A percentile compares a stretch with the other conserved stretches of the same genome.
Evolutionary conservation across 805 yeast species (phyloP).

Genomic region (Metschnikowia lochheadii): DNA sequence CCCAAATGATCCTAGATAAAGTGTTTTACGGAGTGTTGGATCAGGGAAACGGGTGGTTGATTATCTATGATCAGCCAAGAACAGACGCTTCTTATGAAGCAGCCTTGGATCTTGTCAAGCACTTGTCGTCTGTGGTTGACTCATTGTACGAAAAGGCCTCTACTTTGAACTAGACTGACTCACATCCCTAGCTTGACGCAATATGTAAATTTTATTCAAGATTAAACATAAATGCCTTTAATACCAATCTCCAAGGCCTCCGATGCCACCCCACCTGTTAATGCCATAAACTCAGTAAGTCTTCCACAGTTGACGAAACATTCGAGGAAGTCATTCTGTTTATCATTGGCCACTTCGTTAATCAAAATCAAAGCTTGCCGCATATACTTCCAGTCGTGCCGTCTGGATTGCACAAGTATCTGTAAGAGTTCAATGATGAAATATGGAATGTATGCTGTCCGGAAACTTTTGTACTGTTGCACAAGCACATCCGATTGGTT

Average conservation of each 20-base stretch:
- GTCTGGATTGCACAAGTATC: constrained; percentile 38
- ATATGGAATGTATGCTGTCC: constrained; percentile 70
- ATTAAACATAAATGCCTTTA: constrained; percentile 36
- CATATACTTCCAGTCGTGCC: constrained; percentile 42
- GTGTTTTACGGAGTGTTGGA: constrained; percentile 95
- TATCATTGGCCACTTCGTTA: constrained; percentile 63
- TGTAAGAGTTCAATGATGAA: constrained; percentile 64
- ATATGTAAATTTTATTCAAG: neutral
- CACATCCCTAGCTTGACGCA: neutral
- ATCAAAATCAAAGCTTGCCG: constrained; percentile 57
- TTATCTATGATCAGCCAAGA: constrained; percentile 83
- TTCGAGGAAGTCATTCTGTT: constrained; percentile 50
- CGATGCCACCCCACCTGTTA: constrained; percentile 56
- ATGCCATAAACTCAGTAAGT: constrained; percentile 48
- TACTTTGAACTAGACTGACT: constrained; percentile 52
- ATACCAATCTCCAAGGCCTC: constrained; percentile 44
- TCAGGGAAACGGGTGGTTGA: constrained; percentile 97
- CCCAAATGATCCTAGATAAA: constrained; percentile 94
- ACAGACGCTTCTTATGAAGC: constrained; percentile 86
- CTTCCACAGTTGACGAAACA: constrained; percentile 58
- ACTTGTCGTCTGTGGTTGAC: constrained; percentile 85
- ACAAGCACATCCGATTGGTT: constrained; percentile 25
- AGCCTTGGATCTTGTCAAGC: constrained; percentile 79
- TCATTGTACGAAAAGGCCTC: constrained; percentile 91
- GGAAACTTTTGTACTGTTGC: constrained; percentile 46